Percentiles rank a stretch among this genome's conserved stretches.
Conservation (phyloP, 768 basidiomycete species). For the Suillus sp. region DNA sequence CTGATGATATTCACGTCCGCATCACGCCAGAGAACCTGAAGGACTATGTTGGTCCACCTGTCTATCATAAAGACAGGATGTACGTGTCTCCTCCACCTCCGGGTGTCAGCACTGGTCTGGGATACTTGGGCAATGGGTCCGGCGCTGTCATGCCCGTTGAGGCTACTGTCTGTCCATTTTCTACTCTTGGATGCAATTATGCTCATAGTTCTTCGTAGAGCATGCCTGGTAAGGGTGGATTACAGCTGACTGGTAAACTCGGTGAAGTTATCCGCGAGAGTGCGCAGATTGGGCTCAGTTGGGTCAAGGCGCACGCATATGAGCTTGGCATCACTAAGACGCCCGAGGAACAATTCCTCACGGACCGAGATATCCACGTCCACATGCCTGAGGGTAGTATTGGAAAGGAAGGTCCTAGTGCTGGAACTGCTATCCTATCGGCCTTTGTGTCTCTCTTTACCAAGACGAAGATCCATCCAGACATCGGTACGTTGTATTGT, state of each 20-base stretch:
- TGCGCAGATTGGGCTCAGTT: constrained; percentile 92
- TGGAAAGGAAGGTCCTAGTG: constrained; percentile 95
- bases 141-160: constrained; percentile 98
- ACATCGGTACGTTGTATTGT: constrained; percentile 67
- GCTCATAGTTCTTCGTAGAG: constrained; percentile 47
- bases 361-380: constrained; percentile 87
- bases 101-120: constrained; percentile 93
- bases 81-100: constrained; percentile 80
- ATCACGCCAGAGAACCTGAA: constrained; percentile 89
- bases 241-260: constrained; percentile 95
- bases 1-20: constrained; percentile 71
- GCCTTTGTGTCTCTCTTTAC: constrained; percentile 94
- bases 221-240: constrained; percentile 93
- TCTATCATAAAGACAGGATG: constrained; percentile 94
- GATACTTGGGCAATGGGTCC: constrained; percentile 94
- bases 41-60: constrained; percentile 94
- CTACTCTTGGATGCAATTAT: background rate
- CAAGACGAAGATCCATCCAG: constrained; percentile 77
- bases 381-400: constrained; percentile 97
- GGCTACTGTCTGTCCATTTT: constrained; percentile 65
- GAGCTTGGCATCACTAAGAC: constrained; percentile 83
- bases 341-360: constrained; percentile 74
- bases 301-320: constrained; percentile 89
- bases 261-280: constrained; percentile 98
- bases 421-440: constrained; percentile 90